A percentile compares a stretch with the other conserved stretches of the same genome.
Evolutionary conservation across 495 filamentous ascomycete genomes (phyloP).

Genomic region (Saxophila tyrrhenica): DNA sequence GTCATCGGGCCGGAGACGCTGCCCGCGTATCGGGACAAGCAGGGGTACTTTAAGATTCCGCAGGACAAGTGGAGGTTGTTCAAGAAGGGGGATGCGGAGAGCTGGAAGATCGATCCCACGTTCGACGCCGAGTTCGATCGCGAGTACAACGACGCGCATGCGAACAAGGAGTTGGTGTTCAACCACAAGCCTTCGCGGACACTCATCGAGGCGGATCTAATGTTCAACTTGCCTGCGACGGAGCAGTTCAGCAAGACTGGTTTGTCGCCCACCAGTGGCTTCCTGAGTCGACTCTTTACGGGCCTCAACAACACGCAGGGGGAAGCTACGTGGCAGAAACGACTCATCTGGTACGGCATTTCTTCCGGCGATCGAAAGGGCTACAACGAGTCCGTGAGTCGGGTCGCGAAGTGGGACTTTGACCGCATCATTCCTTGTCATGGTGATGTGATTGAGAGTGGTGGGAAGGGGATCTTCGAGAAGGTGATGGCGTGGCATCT

Average conservation of each 20-base stretch:
- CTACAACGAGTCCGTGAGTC: constrained; percentile 54
- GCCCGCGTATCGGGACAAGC: constrained; percentile 64
- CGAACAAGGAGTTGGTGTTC: constrained; percentile 80
- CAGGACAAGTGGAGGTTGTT: constrained; percentile 17
- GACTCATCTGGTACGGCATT: constrained; percentile 70
- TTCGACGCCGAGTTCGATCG: constrained; percentile 80
- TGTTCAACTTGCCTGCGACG: constrained; percentile 81
- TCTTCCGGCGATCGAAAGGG: constrained; percentile 50
- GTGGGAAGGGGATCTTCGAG: constrained; percentile 64
- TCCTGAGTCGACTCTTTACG: constrained; percentile 52
- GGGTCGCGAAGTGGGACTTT: constrained; percentile 75
- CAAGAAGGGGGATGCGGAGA: constrained; percentile 33
- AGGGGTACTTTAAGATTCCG: constrained; percentile 52
- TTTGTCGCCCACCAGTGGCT: constrained; percentile 41
- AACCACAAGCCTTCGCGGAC: constrained; percentile 68
- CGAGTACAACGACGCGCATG: constrained; percentile 71
- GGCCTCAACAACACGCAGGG: constrained; percentile 50
- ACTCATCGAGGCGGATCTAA: constrained; percentile 79
- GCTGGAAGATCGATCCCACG: constrained; percentile 47
- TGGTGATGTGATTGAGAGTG: constrained; percentile 75
- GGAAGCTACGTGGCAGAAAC: constrained; percentile 59
- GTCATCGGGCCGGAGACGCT: constrained; percentile 80
- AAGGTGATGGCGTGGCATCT: constrained; percentile 83
- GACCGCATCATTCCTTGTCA: constrained; percentile 84
- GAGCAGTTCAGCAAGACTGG: constrained; percentile 72